These are phyloP conservation scores for Zopfia rhizophila DNA, from an alignment of 2,329 filamentous ascomycete genomes.

Conservation along the genomic window DNA sequence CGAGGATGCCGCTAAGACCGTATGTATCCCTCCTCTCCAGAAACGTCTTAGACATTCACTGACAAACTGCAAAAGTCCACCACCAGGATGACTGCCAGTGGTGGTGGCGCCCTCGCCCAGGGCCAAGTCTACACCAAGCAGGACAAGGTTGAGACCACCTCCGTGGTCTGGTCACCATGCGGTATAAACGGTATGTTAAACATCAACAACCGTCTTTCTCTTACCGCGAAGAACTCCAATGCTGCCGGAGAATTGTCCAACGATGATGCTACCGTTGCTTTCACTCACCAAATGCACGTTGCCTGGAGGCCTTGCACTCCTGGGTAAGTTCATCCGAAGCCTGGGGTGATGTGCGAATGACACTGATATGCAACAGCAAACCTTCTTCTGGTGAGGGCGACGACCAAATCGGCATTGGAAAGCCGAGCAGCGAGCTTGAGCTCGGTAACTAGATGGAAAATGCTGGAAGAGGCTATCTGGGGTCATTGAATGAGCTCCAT, in stretches of 20 bases:
- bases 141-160: slow-evolving; percentile 51
- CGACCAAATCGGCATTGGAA: slow-evolving; percentile 38
- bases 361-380: neutral
- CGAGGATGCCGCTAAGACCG: slow-evolving; percentile 43
- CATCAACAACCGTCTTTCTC: slow-evolving; percentile 45
- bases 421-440: slow-evolving; percentile 28
- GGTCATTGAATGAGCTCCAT: too few species aligned
- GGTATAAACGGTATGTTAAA: slow-evolving; percentile 45
- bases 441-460: slow-evolving; percentile 22
- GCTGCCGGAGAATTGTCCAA: slow-evolving; percentile 43
- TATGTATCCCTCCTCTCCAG: slow-evolving; percentile 18
- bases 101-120: slow-evolving; percentile 52
- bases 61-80: slow-evolving; percentile 21
- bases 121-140: slow-evolving; percentile 58
- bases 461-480: neutral
- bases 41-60: slow-evolving; percentile 1
- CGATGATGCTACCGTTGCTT: slow-evolving; percentile 48
- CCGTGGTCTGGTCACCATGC: slow-evolving; percentile 47
- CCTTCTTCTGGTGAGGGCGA: slow-evolving; percentile 15
- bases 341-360: neutral
- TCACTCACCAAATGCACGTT: slow-evolving; percentile 49
- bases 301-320: slow-evolving; percentile 44
- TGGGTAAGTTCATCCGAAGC: slow-evolving; percentile 15
- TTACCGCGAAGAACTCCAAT: slow-evolving; percentile 31
- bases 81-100: slow-evolving; percentile 36